Evolutionary conservation across 2,329 filamentous ascomycete genomes (phyloP).

Genomic region (Monosporascus sp.): DNA sequence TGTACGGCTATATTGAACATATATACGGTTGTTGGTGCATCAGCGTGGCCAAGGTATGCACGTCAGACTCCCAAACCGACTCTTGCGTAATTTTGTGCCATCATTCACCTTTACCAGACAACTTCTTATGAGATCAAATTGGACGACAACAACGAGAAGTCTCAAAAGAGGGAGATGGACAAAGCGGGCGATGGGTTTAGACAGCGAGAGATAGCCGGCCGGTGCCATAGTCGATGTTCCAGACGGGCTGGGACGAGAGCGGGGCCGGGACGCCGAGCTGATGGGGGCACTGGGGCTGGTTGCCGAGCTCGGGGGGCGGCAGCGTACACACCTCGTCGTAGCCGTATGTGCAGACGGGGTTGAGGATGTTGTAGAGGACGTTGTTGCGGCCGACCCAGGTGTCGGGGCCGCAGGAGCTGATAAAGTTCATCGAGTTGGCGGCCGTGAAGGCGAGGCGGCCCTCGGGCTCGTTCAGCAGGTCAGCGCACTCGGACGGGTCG

Average conservation of each 20-base stretch:
- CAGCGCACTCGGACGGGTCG: constrained; percentile 38
- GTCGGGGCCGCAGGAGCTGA: constrained; percentile 34
- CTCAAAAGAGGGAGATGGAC: background rate
- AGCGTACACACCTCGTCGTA: constrained; percentile 40
- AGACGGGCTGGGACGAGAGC: constrained; percentile 35
- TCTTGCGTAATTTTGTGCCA: too few relatives aligned
- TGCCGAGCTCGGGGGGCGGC: constrained; percentile 34
- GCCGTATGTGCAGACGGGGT: constrained; percentile 41
- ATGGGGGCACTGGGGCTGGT: constrained; percentile 40
- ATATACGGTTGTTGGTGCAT: background rate
- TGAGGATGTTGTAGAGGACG: constrained; percentile 45
- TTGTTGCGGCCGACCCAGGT: constrained; percentile 46
- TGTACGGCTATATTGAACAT: background rate
- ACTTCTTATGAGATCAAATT: background rate
- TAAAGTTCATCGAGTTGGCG: constrained; percentile 47
- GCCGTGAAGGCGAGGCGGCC: constrained; percentile 38
- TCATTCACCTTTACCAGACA: too few relatives aligned
- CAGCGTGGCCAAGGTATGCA: background rate
- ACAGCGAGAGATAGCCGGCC: constrained; percentile 25
- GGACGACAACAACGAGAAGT: background rate
- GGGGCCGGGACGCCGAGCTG: constrained; percentile 31
- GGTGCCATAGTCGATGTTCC: constrained; percentile 41
- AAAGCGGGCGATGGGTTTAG: background rate
- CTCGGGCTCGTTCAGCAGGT: constrained; percentile 39
- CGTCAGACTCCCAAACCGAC: too few relatives aligned